These are phyloP conservation scores for Hapsidospora chrysogenum DNA, from an alignment of 495 filamentous ascomycete species.

Conservation along the genomic window DNA sequence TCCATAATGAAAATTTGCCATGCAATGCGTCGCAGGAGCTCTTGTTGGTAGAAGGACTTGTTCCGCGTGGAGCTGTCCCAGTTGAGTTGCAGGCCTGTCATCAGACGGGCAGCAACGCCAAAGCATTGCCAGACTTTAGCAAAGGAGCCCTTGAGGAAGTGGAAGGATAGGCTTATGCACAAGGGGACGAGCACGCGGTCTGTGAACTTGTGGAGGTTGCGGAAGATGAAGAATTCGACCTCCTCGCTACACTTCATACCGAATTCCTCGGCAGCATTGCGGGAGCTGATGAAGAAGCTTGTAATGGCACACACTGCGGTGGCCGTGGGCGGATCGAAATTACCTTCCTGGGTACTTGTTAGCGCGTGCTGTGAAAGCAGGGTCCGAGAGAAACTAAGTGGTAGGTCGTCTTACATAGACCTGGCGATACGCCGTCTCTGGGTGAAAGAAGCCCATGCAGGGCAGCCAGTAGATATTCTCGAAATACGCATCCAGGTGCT, in stretches of 20 bases:
- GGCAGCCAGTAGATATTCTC: constrained; percentile 3
- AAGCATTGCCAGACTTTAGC: constrained; percentile 5
- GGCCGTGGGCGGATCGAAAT: constrained; percentile 1
- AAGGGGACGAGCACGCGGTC: constrained; percentile 1
- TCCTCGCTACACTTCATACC: constrained; percentile 2
- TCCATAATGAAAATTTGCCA: constrained; percentile 7
- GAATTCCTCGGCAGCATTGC: constrained; percentile 2
- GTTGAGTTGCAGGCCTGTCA: constrained; percentile 5
- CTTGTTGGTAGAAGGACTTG: constrained; percentile 5
- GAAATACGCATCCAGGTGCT: constrained; percentile 5
- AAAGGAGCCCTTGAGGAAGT: constrained; percentile 2
- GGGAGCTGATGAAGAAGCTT: background rate
- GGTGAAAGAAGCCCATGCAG: constrained; percentile 6
- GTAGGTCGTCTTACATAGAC: background rate
- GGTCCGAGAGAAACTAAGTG: background rate
- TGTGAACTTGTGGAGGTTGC: constrained; percentile 3
- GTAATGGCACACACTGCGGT: constrained; percentile 3
- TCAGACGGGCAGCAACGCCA: constrained; percentile 4
- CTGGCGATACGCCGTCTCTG: constrained; percentile 3
- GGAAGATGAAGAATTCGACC: constrained; percentile 5
- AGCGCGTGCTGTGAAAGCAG: no score
- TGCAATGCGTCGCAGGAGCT: constrained; percentile 4
- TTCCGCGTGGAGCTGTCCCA: constrained; percentile 2
- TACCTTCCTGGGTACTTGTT: no score
- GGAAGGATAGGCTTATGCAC: constrained; percentile 2